These are phyloP conservation scores for Hevea brasiliensis DNA, from an alignment of 345 rosid genomes.

Conservation along the genomic window DNA sequence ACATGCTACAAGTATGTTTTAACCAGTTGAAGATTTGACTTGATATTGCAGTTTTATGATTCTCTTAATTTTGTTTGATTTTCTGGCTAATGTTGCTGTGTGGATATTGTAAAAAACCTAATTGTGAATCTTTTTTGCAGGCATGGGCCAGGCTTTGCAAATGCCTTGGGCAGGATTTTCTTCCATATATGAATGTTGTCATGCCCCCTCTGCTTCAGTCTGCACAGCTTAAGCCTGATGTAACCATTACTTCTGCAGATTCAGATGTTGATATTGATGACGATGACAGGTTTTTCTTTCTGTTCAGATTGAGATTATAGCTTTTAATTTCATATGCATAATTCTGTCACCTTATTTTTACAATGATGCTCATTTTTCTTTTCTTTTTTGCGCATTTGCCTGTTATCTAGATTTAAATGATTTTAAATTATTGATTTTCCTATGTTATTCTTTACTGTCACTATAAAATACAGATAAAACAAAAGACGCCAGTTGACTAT, in stretches of 20 bases:
- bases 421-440: not conserved
- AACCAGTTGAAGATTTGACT: not conserved
- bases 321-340: not conserved
- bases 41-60: not conserved
- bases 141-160: constrained; percentile 99
- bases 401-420: not conserved
- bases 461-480: not conserved
- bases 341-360: not conserved
- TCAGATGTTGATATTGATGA: constrained; percentile 85
- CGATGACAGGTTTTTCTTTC: constrained; percentile 70
- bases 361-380: not conserved
- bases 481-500: not conserved
- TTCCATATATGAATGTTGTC: constrained; percentile 93
- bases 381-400: not conserved
- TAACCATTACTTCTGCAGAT: constrained; percentile 92
- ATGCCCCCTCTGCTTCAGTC: constrained; percentile 97
- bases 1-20: constrained; percentile 85
- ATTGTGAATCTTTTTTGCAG: constrained; percentile 37
- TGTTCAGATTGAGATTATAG: not conserved
- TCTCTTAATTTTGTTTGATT: not conserved
- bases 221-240: constrained; percentile 98
- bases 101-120: not conserved
- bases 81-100: not conserved
- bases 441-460: not conserved
- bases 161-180: constrained; percentile 95